Evolutionary conservation across 2,329 filamentous ascomycete genomes (phyloP).

Genomic region (Emmonsiellopsis sp.): DNA sequence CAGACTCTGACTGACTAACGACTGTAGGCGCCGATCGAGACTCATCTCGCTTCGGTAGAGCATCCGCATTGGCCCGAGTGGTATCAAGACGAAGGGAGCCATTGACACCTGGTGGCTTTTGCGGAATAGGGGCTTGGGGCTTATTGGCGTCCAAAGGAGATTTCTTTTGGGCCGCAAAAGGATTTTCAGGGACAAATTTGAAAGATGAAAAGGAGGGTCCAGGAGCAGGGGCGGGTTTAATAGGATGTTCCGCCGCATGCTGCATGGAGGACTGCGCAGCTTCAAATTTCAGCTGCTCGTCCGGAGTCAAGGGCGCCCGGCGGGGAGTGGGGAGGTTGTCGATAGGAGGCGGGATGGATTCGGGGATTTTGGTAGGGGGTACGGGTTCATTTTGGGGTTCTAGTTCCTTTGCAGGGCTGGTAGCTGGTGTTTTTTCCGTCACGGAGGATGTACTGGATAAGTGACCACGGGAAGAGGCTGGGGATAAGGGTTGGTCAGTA

Average conservation of each 20-base stretch:
- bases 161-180: background rate
- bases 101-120: background rate
- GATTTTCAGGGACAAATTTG: background rate
- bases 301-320: slow-evolving; percentile 43
- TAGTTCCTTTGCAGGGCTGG: slow-evolving; percentile 39
- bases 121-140: background rate
- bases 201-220: background rate
- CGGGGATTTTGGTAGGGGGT: background rate
- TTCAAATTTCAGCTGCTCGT: slow-evolving; percentile 50
- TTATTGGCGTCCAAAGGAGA: background rate
- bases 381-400: slow-evolving; percentile 20
- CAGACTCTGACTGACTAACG: background rate
- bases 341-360: slow-evolving; percentile 9
- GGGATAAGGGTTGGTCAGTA: slow-evolving; percentile 13
- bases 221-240: background rate
- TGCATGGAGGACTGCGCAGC: slow-evolving; percentile 40
- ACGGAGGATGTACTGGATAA: slow-evolving; percentile 1
- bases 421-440: slow-evolving; percentile 1
- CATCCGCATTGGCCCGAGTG: background rate
- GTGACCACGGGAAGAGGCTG: slow-evolving; percentile 5
- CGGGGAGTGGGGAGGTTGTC: slow-evolving; percentile 17
- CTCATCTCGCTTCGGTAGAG: background rate
- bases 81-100: background rate
- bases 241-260: background rate
- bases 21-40: background rate